Percentiles rank a stretch among this genome's conserved stretches.
Evolutionary conservation across 129 eudicot species (phyloP).

Genomic region (Oenanthe sinensis): DNA sequence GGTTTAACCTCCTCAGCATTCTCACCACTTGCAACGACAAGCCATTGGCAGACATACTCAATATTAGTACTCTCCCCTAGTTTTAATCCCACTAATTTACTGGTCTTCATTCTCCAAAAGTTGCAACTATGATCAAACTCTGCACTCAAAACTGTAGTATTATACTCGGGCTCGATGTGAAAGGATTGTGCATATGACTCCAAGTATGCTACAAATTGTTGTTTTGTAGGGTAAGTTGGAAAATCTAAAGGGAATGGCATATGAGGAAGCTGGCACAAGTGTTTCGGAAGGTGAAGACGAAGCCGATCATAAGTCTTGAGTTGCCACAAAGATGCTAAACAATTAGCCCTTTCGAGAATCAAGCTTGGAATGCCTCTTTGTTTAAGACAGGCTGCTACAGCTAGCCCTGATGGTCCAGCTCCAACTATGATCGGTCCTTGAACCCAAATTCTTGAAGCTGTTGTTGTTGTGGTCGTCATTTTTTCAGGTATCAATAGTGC

Average conservation of each 20-base stretch:
- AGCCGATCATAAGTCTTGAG: slow-evolving; percentile 51
- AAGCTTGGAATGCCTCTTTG: slow-evolving; percentile 32
- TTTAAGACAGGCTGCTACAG: slow-evolving; percentile 59
- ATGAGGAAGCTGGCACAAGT: slow-evolving; percentile 58
- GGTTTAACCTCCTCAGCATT: slow-evolving; percentile 68
- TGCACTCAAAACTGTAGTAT: slow-evolving; percentile 41
- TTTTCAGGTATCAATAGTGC: background rate
- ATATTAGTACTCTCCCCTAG: slow-evolving; percentile 9
- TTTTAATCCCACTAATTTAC: background rate
- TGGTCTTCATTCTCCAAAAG: slow-evolving; percentile 46
- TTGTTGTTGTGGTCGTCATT: background rate
- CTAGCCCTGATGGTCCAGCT: slow-evolving; percentile 74
- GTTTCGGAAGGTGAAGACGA: slow-evolving; percentile 60
- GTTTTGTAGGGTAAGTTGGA: slow-evolving; percentile 61
- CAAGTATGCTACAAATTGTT: slow-evolving; percentile 54
- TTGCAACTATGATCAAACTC: slow-evolving; percentile 34
- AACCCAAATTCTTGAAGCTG: slow-evolving; percentile 19
- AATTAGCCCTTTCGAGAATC: slow-evolving; percentile 44
- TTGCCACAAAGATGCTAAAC: slow-evolving; percentile 69
- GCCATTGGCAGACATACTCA: slow-evolving; percentile 50
- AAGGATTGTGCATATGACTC: slow-evolving; percentile 37
- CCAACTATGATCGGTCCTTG: slow-evolving; percentile 56
- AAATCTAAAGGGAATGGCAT: slow-evolving; percentile 47
- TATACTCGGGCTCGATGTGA: slow-evolving; percentile 31
- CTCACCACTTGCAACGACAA: slow-evolving; percentile 65